Conservation (phyloP, 1,284 basidiomycete species). For the Inonotus obliquus region DNA sequence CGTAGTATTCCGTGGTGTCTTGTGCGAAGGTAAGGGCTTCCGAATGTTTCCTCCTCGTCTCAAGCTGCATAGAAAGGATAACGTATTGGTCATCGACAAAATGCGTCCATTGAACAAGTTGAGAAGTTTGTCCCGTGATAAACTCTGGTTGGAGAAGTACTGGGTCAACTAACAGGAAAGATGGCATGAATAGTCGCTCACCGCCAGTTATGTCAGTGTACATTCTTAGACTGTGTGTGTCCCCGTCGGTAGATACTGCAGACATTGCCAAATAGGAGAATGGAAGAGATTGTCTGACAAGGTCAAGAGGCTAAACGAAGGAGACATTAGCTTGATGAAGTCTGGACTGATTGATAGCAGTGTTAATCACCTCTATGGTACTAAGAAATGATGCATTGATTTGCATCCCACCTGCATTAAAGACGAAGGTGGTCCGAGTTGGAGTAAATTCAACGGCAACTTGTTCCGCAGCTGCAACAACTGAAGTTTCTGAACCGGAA, state of each 20-base stretch:
- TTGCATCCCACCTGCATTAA: slow-evolving; percentile 34
- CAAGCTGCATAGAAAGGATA: slow-evolving; percentile 29
- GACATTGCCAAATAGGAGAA: slow-evolving; percentile 24
- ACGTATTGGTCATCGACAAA: slow-evolving; percentile 21
- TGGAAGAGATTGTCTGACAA: slow-evolving; percentile 32
- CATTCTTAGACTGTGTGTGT: slow-evolving; percentile 20
- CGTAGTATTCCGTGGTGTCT: slow-evolving; percentile 34
- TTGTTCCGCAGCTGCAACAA: slow-evolving; percentile 8
- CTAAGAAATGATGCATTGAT: slow-evolving; percentile 37
- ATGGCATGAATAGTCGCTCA: slow-evolving; percentile 20
- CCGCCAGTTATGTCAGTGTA: slow-evolving; percentile 21
- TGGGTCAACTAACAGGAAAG: slow-evolving; percentile 19
- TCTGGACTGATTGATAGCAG: background rate
- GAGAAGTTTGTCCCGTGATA: slow-evolving; percentile 30
- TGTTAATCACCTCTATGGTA: slow-evolving; percentile 34
- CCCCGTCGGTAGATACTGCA: slow-evolving; percentile 22
- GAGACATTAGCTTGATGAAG: background rate
- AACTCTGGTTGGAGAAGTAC: slow-evolving; percentile 26
- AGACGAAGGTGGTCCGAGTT: slow-evolving; percentile 31
- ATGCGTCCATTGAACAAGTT: slow-evolving; percentile 29
- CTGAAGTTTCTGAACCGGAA: slow-evolving; percentile 5
- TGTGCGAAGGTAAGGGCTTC: slow-evolving; percentile 24
- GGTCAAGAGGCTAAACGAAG: slow-evolving; percentile 19
- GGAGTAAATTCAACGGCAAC: slow-evolving; percentile 28
- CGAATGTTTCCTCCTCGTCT: slow-evolving; percentile 34